phyloP scores from a whole-genome alignment of 768 basidiomycete genomes.

The Rubroboletus satanas region DNA sequence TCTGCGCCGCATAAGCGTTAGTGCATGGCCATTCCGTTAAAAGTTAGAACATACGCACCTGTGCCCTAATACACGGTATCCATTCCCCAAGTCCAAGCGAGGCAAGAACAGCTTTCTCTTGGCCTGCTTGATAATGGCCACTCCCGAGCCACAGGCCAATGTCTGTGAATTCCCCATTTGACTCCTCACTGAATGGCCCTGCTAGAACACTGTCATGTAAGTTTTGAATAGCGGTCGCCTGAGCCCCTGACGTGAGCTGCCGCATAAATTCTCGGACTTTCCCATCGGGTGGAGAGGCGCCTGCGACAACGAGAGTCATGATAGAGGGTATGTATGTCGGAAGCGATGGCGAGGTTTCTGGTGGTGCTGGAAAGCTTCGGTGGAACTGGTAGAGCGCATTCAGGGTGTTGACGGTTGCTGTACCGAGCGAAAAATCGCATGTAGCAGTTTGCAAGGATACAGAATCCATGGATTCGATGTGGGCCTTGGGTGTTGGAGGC shows the following conservation, averaged over 20 bases:
- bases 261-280: constrained; percentile 7
- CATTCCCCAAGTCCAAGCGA: constrained; percentile 32
- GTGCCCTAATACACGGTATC: constrained; percentile 14
- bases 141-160: constrained; percentile 50
- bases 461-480: neutral
- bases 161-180: constrained; percentile 52
- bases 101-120: constrained; percentile 31
- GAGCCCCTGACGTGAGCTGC: constrained; percentile 38
- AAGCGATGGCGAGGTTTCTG: neutral
- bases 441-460: constrained; percentile 6
- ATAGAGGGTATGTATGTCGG: constrained; percentile 15
- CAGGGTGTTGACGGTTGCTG: constrained; percentile 9
- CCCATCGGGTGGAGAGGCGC: constrained; percentile 2
- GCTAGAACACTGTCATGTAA: constrained; percentile 51
- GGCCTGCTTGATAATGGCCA: constrained; percentile 32
- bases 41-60: neutral
- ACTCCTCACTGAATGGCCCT: constrained; percentile 46
- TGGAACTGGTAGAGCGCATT: constrained; percentile 1
- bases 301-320: constrained; percentile 10
- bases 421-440: neutral
- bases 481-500: neutral
- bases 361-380: neutral
- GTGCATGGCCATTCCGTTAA: constrained; percentile 4
- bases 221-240: constrained; percentile 35
- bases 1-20: constrained; percentile 15